phyloP scores from a whole-genome alignment of 345 rosid genomes.

The Passiflora organensis region DNA sequence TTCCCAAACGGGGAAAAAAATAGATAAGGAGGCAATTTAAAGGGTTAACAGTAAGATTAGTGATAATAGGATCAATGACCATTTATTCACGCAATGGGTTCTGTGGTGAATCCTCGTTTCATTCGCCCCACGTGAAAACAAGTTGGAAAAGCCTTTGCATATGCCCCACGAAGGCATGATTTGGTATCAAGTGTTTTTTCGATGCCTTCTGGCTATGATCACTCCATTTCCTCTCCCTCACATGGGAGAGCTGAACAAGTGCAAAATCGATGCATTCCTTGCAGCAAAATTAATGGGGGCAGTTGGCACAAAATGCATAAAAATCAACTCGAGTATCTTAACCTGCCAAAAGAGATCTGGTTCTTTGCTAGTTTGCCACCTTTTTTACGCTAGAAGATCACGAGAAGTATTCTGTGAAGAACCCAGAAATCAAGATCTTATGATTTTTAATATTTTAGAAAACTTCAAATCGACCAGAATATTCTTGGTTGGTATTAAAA shows the following conservation, averaged over 20 bases:
- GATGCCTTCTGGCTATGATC: no score
- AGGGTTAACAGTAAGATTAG: not conserved
- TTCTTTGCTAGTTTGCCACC: no score
- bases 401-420: no score
- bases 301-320: no score
- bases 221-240: conserved; percentile 7
- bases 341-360: no score
- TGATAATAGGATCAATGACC: not conserved
- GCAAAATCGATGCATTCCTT: conserved; percentile 6
- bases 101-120: not conserved
- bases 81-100: not conserved
- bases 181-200: not conserved
- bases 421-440: no score
- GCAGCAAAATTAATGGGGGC: not conserved
- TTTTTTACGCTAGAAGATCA: no score
- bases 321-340: no score
- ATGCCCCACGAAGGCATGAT: conserved; percentile 25
- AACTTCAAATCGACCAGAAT: no score
- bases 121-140: conserved; percentile 26
- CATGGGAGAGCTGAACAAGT: conserved; percentile 10
- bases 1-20: conserved; percentile 5
- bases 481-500: no score
- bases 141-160: not conserved
- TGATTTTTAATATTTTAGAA: no score
- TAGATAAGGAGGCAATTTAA: not conserved